Conservation (phyloP, 768 basidiomycete genomes). For the Pleurotus cornucopiae region DNA sequence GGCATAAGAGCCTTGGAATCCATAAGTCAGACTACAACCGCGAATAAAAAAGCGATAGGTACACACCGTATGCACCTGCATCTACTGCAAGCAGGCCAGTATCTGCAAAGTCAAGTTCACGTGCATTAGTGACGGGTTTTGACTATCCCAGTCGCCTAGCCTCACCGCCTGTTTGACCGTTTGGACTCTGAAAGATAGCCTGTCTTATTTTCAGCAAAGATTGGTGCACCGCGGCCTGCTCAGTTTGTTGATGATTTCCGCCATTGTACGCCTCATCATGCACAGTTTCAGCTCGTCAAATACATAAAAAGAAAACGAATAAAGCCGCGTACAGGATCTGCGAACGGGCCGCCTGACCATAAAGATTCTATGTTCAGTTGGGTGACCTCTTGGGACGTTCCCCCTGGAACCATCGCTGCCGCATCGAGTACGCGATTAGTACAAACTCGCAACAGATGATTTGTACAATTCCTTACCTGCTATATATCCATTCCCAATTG, state of each 20-base stretch:
- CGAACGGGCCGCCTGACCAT: conserved; percentile 73
- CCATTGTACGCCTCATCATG: conserved; percentile 57
- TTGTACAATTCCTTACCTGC: conserved; percentile 34
- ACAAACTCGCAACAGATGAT: too few species aligned
- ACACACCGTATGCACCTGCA: conserved; percentile 58
- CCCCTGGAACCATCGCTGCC: conserved; percentile 64
- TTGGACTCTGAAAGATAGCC: conserved; percentile 52
- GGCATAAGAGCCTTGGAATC: conserved; percentile 57
- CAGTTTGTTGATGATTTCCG: conserved; percentile 53
- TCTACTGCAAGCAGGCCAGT: conserved; percentile 48
- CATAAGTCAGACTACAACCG: not conserved
- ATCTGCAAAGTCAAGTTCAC: conserved; percentile 28
- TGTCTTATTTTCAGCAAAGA: conserved; percentile 51
- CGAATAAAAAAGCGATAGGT: not conserved
- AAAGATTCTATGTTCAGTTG: conserved; percentile 75
- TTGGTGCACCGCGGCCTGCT: conserved; percentile 37
- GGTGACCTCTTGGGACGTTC: conserved; percentile 51
- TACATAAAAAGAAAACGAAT: not conserved
- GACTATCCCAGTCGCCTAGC: too few species aligned
- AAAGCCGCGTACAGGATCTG: conserved; percentile 48
- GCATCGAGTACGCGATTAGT: too few species aligned
- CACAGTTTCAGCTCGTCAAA: not conserved
- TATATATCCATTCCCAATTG: conserved; percentile 72
- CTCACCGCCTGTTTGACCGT: conserved; percentile 56
- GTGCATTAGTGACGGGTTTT: not conserved